Percentiles rank a stretch among this genome's conserved stretches.
These are phyloP conservation scores for Penicillium subrubescens DNA, from an alignment of 495 filamentous ascomycete species.

Conservation along the genomic window DNA sequence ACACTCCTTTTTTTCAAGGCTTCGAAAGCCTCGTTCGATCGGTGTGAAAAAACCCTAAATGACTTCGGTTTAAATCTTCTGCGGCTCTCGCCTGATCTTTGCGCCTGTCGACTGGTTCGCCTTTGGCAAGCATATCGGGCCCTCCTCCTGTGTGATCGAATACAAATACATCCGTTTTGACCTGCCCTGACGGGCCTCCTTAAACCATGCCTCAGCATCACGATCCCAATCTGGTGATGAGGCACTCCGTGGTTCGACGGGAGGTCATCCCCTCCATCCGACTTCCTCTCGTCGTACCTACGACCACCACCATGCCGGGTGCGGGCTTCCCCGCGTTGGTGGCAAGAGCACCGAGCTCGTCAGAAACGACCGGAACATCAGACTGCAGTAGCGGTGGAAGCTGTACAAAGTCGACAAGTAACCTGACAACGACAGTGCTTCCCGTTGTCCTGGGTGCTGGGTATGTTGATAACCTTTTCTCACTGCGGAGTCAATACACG, in stretches of 20 bases:
- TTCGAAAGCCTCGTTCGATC: not conserved
- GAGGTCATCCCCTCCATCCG: slow-evolving; percentile 33
- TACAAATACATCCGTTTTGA: not conserved
- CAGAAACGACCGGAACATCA: slow-evolving; percentile 7
- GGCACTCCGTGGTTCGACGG: slow-evolving; percentile 26
- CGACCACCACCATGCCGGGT: slow-evolving; percentile 1
- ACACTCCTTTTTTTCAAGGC: slow-evolving; percentile 34
- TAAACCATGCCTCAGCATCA: slow-evolving; percentile 36
- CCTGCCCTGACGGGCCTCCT: not conserved
- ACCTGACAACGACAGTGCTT: slow-evolving; percentile 60
- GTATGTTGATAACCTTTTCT: slow-evolving; percentile 56
- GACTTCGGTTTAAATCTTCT: slow-evolving; percentile 13
- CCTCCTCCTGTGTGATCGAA: slow-evolving; percentile 1
- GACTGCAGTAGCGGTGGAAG: slow-evolving; percentile 4
- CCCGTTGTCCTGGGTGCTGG: slow-evolving; percentile 79
- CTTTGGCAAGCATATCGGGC: slow-evolving; percentile 6
- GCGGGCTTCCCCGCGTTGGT: slow-evolving; percentile 30
- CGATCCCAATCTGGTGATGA: slow-evolving; percentile 33
- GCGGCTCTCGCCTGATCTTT: slow-evolving; percentile 11
- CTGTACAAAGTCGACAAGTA: slow-evolving; percentile 50
- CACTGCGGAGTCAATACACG: not conserved
- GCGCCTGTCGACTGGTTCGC: slow-evolving; percentile 13
- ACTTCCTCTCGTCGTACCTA: slow-evolving; percentile 27
- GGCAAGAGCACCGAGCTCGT: slow-evolving; percentile 30
- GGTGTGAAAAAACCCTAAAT: slow-evolving; percentile 14